phyloP scores from a whole-genome alignment of 1,284 basidiomycete species.

The Marasmius oreades region DNA sequence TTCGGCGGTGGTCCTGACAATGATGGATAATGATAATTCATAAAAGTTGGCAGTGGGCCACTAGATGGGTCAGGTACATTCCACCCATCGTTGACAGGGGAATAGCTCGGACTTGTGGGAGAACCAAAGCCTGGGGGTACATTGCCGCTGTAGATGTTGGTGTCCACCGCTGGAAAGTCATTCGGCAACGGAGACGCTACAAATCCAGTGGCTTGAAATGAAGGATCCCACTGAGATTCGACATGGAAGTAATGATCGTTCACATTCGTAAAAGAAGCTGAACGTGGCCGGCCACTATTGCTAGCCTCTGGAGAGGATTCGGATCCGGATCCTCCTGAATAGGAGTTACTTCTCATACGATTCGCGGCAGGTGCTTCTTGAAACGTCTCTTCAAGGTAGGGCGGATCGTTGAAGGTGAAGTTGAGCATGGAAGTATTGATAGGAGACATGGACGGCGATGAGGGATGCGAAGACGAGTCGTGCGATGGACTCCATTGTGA shows the following conservation, averaged over 20 bases:
- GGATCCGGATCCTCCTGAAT: constrained; percentile 5
- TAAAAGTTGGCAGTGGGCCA: neutral
- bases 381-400: neutral
- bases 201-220: neutral
- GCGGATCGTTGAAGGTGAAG: constrained; percentile 6
- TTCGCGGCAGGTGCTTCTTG: neutral
- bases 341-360: constrained; percentile 12
- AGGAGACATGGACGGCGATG: constrained; percentile 13
- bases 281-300: constrained; percentile 3
- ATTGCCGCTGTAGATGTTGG: neutral
- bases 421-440: constrained; percentile 11
- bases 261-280: constrained; percentile 11
- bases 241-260: neutral
- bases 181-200: neutral
- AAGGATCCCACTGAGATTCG: constrained; percentile 1
- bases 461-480: constrained; percentile 10
- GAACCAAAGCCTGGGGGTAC: neutral
- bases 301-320: constrained; percentile 4
- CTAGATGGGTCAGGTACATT: neutral
- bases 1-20: neutral
- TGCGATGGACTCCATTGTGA: constrained; percentile 14
- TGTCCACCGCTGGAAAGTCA: neutral
- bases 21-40: neutral
- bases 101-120: neutral
- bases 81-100: neutral